phyloP scores from a whole-genome alignment of 805 yeast species.

The Candida taoyuanica region DNA sequence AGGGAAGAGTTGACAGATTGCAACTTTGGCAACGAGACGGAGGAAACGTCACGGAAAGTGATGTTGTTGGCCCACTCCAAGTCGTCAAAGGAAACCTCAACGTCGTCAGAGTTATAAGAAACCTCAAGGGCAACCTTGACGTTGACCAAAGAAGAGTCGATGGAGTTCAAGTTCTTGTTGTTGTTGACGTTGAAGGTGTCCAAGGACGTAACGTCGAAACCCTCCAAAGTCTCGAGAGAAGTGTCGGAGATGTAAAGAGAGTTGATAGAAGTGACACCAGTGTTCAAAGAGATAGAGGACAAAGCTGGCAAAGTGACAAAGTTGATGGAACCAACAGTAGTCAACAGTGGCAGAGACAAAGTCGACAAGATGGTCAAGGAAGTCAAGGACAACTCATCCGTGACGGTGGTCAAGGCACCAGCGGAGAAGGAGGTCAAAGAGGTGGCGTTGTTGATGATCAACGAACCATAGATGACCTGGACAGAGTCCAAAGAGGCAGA shows the following conservation, averaged over 20 bases:
- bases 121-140: slow-evolving; percentile 74
- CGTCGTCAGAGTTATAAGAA: slow-evolving; percentile 79
- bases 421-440: slow-evolving; percentile 65
- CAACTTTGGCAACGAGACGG: slow-evolving; percentile 67
- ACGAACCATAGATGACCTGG: slow-evolving; percentile 71
- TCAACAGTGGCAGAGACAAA: slow-evolving; percentile 71
- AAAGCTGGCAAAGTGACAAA: slow-evolving; percentile 88
- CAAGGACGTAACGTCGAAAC: slow-evolving; percentile 50
- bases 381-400: slow-evolving; percentile 61
- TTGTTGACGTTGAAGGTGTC: slow-evolving; percentile 77
- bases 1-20: slow-evolving; percentile 73
- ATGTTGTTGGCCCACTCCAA: slow-evolving; percentile 85
- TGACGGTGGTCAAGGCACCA: slow-evolving; percentile 68
- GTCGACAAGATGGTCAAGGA: slow-evolving; percentile 61
- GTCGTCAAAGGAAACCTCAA: slow-evolving; percentile 61
- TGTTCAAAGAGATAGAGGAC: slow-evolving; percentile 57
- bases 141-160: slow-evolving; percentile 66
- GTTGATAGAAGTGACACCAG: slow-evolving; percentile 70
- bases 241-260: slow-evolving; percentile 71
- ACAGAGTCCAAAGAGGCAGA: slow-evolving; percentile 70
- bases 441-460: slow-evolving; percentile 63
- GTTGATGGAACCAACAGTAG: slow-evolving; percentile 75
- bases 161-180: slow-evolving; percentile 71
- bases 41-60: slow-evolving; percentile 73
- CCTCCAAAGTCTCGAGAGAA: slow-evolving; percentile 60